These are phyloP conservation scores for Sideroxylon spinosum DNA, from an alignment of 179 eudicot species.

Conservation along the genomic window DNA sequence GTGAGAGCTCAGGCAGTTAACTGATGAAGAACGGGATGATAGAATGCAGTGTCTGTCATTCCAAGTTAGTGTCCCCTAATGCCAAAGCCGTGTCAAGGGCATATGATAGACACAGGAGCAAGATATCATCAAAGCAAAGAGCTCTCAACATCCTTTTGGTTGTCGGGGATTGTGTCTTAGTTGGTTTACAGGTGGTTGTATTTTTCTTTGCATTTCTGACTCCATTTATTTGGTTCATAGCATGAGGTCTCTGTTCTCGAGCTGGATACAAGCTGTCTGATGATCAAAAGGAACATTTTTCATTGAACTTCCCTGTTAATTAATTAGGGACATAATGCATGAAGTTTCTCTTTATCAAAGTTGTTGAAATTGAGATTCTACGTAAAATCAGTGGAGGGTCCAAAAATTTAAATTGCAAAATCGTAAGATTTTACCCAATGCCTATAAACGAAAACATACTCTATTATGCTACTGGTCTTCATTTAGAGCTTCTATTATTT, in stretches of 20 bases:
- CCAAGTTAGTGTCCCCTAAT: constrained; percentile 66
- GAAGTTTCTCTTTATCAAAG: too few species aligned
- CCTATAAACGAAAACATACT: too few species aligned
- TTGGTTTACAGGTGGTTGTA: constrained; percentile 84
- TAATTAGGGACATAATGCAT: not conserved
- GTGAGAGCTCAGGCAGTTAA: constrained; percentile 16
- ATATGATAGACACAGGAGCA: constrained; percentile 78
- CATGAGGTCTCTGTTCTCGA: not conserved
- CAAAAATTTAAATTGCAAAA: too few species aligned
- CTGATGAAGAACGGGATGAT: constrained; percentile 73
- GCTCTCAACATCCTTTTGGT: constrained; percentile 80
- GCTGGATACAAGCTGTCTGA: not conserved
- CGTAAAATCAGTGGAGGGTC: too few species aligned
- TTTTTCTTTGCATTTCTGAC: not conserved
- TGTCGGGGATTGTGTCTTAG: constrained; percentile 88
- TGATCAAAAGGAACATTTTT: not conserved
- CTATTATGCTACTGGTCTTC: too few species aligned
- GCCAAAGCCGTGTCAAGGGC: constrained; percentile 76
- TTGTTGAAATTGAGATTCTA: too few species aligned
- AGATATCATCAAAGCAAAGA: constrained; percentile 80
- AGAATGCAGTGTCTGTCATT: constrained; percentile 94
- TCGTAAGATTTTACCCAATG: too few species aligned
- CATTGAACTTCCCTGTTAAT: not conserved
- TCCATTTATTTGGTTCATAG: not conserved
- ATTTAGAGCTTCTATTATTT: too few species aligned